Evolutionary conservation across 2,329 filamentous ascomycete species (phyloP), one percentile per base, ranked within the genome.

Genomic region (Westerdykella ornata): DNA sequence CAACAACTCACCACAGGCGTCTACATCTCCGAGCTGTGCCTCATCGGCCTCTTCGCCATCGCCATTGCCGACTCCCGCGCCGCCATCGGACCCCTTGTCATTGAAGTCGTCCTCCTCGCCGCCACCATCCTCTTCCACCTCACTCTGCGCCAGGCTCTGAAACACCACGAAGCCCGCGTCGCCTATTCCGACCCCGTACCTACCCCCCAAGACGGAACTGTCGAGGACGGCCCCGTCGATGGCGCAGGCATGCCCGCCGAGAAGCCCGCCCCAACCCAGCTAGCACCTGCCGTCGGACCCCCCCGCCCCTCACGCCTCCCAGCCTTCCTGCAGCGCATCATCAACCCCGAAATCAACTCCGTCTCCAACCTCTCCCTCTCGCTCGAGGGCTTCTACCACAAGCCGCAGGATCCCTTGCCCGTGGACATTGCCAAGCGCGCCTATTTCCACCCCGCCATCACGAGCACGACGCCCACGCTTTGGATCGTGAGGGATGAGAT

Each of bases 1-100:
- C 65, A 69, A 42, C 71, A 74, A 37, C 62, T 74, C 28, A 66
- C 68, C 8, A 68, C 66, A 3, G 71, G 71, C 38, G 56, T 73
- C 13, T 74, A 73, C 41, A 59, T 74, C 4, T 68, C 69, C 7
- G 67, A 73, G 45, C 55, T 70, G n/a, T 72, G 70, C 44, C 56
- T 74, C 16, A 70, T 73, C 5, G 71, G 71, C 35, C 59, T 73
- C 14, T 69, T 73, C 45, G 68, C 64, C 17, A 69, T 70, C 31
- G 60, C 63, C 2, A 57, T 63, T 2, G 65, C 58, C 5, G 46
- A 65, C 1, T 59, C 56, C 38, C 47, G 32, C 1, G 59, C 61
- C 35, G 64, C 68, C 2, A 54, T 58, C 6, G 68, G 63, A 1
- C 70, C 71, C n/a, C 57, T 71, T 6, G 56, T 60, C 4, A 58